Evolutionary conservation across 1,139 yeast genomes (phyloP), one percentile per base, ranked within the genome.

Genomic region (Scheffersomyces quercinus): DNA sequence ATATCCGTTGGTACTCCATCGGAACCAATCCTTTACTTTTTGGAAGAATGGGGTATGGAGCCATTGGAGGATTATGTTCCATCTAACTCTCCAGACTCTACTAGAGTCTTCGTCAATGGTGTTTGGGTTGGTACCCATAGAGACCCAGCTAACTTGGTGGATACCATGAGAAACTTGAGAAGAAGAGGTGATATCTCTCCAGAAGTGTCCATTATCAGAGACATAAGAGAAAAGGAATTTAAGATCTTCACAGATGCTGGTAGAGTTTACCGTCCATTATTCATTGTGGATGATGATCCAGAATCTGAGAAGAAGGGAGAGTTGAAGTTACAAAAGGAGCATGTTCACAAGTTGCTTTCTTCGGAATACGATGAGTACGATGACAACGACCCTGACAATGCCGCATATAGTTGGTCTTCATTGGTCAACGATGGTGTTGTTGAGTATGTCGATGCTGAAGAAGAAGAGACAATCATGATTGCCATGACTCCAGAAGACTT

Each of bases 41-140:
- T 93, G 68, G 96, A 93, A 67, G 99, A 95, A 73, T 95, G 98
- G 97, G 99, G 99, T 68, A 86, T 95, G 89, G 98, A 93, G 65
- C 96, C 97, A 14, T 77, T 93, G 60, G 97, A 93, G 63, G 97
- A 91, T 62, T 93, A 89, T 65, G 93, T 88, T 47, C 98, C 99
- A 33, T 89, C 89, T 47, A 89, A 89, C 52, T 83, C 91, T 42
- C 95, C 95, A 38, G 90, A 88, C 62, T 88, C 96, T 20, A 91
- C 98, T 3, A 82, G 97, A 68, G 93, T 95, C 45, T 93, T 95
- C 64, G 96, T 93, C 41, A 93, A 93, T 63, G 99, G 99, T 76
- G 97, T 93, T 46, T 95, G 99, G 99, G 95, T 91, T 39, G 99
- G 99, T 73, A 93, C 95, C 35, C 98, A 93, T 64, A 83, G 96